Conservation (phyloP, 2,329 filamentous ascomycete genomes). For the Fusarium multiceps region DNA sequence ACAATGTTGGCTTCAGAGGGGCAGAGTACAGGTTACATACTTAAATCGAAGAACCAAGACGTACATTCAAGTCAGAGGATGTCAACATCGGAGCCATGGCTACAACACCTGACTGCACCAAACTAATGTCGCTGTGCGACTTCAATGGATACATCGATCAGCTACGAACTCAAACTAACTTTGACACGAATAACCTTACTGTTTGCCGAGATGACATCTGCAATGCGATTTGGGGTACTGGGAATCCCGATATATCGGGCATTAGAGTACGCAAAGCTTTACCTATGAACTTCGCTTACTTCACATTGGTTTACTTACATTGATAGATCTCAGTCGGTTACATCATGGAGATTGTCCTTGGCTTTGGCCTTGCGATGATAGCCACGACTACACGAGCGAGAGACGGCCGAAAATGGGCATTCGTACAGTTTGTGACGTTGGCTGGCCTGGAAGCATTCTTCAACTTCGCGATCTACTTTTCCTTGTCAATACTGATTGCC, state of each 20-base stretch:
- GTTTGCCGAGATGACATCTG: background rate
- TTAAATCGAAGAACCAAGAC: background rate
- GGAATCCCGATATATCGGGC: background rate
- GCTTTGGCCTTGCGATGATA: background rate
- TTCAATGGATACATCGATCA: background rate
- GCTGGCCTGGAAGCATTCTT: background rate
- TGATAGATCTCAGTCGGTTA: background rate
- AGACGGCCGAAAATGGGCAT: background rate
- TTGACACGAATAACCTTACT: background rate
- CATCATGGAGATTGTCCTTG: background rate
- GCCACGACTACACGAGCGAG: background rate
- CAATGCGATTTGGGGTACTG: background rate
- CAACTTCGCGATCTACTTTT: background rate
- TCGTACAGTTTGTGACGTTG: background rate
- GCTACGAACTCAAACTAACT: background rate
- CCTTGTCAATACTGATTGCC: background rate
- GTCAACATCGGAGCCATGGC: background rate
- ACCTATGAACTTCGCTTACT: fast-evolving
- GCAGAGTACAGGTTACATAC: fast-evolving
- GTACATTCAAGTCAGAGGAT: fast-evolving
- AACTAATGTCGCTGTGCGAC: background rate
- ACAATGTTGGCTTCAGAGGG: too few species aligned
- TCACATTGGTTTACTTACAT: background rate
- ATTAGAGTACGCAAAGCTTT: background rate
- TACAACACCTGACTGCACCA: background rate